Conservation (phyloP, 306 rosid species). For the Herpetospermum pedunculosum region DNA sequence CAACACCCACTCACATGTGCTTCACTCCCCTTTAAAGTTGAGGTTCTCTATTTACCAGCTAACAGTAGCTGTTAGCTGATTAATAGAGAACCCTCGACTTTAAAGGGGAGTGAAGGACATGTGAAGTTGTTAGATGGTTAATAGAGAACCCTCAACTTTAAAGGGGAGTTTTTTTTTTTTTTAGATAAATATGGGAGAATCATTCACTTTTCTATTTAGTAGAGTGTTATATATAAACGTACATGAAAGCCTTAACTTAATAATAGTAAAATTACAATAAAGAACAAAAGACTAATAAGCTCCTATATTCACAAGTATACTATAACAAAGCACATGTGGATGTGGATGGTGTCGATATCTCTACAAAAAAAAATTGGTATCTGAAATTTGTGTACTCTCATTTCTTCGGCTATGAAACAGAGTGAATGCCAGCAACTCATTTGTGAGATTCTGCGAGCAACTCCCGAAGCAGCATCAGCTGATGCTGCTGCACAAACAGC, state of each 20-base stretch:
- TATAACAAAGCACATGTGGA: background rate
- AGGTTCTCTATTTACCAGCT: too few relatives aligned
- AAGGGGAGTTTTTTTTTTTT: too few relatives aligned
- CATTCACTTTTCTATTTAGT: too few relatives aligned
- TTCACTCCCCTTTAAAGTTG: background rate
- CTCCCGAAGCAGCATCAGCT: constrained; percentile 99
- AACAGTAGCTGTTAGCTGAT: background rate
- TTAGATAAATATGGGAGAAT: too few relatives aligned
- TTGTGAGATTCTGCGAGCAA: constrained; percentile 96
- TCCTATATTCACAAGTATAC: too few relatives aligned
- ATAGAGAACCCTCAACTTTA: background rate
- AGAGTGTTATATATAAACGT: too few relatives aligned
- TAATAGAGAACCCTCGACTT: background rate
- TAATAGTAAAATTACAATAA: too few relatives aligned
- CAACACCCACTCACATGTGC: background rate
- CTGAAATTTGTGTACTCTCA: constrained; percentile 4
- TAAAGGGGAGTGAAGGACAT: too few relatives aligned
- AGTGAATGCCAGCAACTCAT: constrained; percentile 99
- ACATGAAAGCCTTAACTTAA: too few relatives aligned
- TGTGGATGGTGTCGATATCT: background rate
- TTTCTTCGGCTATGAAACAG: constrained; percentile 26
- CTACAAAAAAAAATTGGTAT: constrained; percentile 6
- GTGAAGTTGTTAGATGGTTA: background rate
- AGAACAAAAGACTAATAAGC: too few relatives aligned
- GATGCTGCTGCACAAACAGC: constrained; percentile 99